Percentiles rank a stretch among this genome's conserved stretches.
phyloP scores from a whole-genome alignment of 1,284 basidiomycete genomes.

The Pulveroboletus sp. region DNA sequence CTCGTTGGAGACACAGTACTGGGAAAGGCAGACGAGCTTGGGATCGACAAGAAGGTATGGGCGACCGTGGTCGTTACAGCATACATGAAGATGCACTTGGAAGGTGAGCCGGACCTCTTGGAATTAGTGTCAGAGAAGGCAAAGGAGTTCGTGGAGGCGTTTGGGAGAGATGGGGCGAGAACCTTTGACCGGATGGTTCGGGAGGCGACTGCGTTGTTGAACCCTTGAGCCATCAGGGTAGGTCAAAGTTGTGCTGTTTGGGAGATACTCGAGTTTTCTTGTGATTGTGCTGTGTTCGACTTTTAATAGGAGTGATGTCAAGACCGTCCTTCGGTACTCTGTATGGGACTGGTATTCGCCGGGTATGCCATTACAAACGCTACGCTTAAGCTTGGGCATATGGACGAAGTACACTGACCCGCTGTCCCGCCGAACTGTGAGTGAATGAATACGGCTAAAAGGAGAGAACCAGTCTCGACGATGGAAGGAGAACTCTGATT shows the following conservation, averaged over 20 bases:
- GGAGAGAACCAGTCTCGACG: no score
- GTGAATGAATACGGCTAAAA: no score
- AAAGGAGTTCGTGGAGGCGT: constrained; percentile 32
- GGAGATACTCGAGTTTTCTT: not conserved
- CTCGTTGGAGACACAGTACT: constrained; percentile 35
- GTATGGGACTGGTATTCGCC: no score
- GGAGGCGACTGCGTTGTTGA: constrained; percentile 12
- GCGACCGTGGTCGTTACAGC: constrained; percentile 44
- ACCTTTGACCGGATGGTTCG: constrained; percentile 29
- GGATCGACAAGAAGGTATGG: constrained; percentile 39
- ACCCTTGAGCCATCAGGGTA: no score
- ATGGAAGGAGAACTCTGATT: no score
- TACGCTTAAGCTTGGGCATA: no score
- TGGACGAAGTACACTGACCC: no score
- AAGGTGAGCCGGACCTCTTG: constrained; percentile 38
- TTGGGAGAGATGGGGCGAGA: not conserved
- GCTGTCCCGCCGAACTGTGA: no score
- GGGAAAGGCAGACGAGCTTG: constrained; percentile 26
- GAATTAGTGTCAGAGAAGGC: constrained; percentile 42
- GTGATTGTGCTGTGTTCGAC: not conserved
- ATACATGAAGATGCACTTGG: constrained; percentile 39
- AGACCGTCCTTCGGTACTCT: no score
- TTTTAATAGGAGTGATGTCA: no score
- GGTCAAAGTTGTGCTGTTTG: not conserved
- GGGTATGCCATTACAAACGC: no score